Percentiles rank a stretch among this genome's conserved stretches.
Conservation (phyloP, 1,284 basidiomycete genomes). For the Takashimella koratensis region DNA sequence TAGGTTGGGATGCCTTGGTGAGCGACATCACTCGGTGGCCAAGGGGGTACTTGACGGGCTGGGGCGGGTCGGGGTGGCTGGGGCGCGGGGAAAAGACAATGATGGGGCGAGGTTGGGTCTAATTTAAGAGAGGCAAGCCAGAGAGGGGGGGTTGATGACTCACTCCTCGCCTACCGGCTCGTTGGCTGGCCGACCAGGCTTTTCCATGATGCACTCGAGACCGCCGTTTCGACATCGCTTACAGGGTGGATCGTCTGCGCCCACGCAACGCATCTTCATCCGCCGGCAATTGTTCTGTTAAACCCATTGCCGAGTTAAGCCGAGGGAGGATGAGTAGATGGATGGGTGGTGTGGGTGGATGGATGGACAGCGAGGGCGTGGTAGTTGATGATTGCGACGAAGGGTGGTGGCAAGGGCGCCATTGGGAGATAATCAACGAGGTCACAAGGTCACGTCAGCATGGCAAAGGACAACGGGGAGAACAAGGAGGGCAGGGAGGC, state of each 20-base stretch:
- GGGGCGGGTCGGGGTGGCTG: not conserved
- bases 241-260: slow-evolving; percentile 90
- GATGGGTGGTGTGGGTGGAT: too few species aligned
- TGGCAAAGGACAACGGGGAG: not conserved
- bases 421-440: not conserved
- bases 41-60: not conserved
- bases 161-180: slow-evolving; percentile 66
- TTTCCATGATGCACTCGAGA: slow-evolving; percentile 85
- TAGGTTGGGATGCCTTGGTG: slow-evolving; percentile 38
- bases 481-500: too few species aligned
- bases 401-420: too few species aligned
- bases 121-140: too few species aligned
- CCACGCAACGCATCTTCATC: slow-evolving; percentile 59
- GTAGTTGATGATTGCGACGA: too few species aligned
- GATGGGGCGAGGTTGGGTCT: too few species aligned
- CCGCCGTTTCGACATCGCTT: slow-evolving; percentile 80
- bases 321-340: not conserved
- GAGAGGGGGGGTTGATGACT: slow-evolving; percentile 38
- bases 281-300: slow-evolving; percentile 45
- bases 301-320: not conserved
- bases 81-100: not conserved
- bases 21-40: not conserved
- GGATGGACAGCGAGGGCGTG: not conserved
- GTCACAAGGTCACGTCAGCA: not conserved
- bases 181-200: slow-evolving; percentile 65